A percentile compares a stretch with the other conserved stretches of the same genome.
Evolutionary conservation across 139 green algal genomes (phyloP).

Genomic region (Chlorella vulgaris): DNA sequence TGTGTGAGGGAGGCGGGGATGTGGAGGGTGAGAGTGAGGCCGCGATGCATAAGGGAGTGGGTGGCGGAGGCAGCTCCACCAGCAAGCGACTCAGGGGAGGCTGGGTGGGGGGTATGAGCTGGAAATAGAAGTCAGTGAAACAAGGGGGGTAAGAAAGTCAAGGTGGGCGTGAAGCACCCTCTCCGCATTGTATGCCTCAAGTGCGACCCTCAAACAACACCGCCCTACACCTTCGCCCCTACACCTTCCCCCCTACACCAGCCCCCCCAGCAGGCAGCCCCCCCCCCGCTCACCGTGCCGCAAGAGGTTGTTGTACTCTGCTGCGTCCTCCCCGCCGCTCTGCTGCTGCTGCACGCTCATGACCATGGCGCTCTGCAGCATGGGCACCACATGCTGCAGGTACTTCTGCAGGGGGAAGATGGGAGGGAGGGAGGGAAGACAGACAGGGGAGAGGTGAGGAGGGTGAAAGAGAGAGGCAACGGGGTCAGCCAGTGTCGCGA

Average conservation of each 20-base stretch:
- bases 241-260: not conserved
- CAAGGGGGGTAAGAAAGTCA: no score
- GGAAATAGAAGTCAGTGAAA: no score
- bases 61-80: no score
- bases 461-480: no score
- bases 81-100: no score
- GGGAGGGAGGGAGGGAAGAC: not conserved
- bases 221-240: not conserved
- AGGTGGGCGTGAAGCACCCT: no score
- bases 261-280: not conserved
- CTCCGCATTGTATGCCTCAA: no score
- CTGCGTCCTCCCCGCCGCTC: slow-evolving; percentile 76
- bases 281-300: slow-evolving; percentile 50
- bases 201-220: not conserved
- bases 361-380: slow-evolving; percentile 80
- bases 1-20: not conserved
- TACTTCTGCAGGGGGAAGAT: slow-evolving; percentile 29
- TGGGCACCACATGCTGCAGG: slow-evolving; percentile 78
- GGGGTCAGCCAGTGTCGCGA: no score
- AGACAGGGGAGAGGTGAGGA: not conserved
- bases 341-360: slow-evolving; percentile 59
- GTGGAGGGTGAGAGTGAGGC: not conserved
- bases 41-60: not conserved
- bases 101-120: no score
- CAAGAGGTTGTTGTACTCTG: slow-evolving; percentile 95